Evolutionary conservation across 495 filamentous ascomycete species (phyloP).

Genomic region (Aspergillus ellipticus): DNA sequence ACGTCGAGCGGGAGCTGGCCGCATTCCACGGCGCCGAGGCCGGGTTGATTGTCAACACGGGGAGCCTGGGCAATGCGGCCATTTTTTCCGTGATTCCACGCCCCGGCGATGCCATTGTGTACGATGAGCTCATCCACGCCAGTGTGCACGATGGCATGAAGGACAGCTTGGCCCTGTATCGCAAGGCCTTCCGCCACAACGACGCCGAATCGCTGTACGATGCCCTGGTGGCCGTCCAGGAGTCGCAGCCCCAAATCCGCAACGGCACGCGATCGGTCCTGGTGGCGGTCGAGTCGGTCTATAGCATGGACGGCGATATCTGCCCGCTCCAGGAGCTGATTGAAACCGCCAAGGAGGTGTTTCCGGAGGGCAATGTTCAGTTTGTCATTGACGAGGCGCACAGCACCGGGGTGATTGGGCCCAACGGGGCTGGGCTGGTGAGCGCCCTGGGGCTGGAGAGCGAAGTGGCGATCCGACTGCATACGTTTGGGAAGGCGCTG

Average conservation of each 20-base stretch:
- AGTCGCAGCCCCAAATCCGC: conserved; percentile 26
- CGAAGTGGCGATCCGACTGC: conserved; percentile 61
- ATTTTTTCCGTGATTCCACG: conserved; percentile 65
- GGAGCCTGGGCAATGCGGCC: conserved; percentile 71
- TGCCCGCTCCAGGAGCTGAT: conserved; percentile 61
- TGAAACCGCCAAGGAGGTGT: conserved; percentile 47
- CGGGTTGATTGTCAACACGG: conserved; percentile 70
- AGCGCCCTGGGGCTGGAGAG: conserved; percentile 62
- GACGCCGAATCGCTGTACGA: conserved; percentile 38
- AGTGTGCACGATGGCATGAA: conserved; percentile 76
- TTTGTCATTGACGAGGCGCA: conserved; percentile 83
- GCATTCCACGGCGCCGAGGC: conserved; percentile 58
- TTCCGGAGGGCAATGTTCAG: conserved; percentile 58
- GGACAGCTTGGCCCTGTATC: conserved; percentile 49
- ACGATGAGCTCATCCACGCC: conserved; percentile 74
- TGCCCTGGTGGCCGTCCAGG: conserved; percentile 32
- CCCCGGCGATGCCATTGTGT: conserved; percentile 63
- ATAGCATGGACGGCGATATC: conserved; percentile 81
- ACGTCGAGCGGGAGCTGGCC: conserved; percentile 61
- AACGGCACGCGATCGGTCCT: conserved; percentile 46
- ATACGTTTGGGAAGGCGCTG: conserved; percentile 76
- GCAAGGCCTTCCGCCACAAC: conserved; percentile 60
- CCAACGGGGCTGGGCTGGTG: conserved; percentile 61
- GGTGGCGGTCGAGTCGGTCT: conserved; percentile 67
- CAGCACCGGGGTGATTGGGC: conserved; percentile 63